Base-by-base conservation (phyloP, 1,284 basidiomycete genomes). In the Cryptococcus sp. region DNA sequence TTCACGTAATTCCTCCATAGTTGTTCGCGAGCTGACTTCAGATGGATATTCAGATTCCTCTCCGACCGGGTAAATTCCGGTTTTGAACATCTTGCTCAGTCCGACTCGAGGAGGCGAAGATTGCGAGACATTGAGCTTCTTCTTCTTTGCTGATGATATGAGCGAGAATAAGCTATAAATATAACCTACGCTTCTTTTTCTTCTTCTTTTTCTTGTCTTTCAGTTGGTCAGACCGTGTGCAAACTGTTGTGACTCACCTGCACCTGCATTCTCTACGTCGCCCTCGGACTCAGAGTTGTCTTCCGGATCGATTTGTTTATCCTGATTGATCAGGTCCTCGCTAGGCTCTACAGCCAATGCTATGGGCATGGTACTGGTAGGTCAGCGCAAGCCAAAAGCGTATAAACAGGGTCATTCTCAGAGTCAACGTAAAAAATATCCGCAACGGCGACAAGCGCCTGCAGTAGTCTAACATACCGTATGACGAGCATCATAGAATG, bases 71-170 rank as follows among this genome's bases (percentile, higher is more conserved):
- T 86, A 98, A 48, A 85, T 79, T 37, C 90, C 90, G 69, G 84
- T 84, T 23, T 87, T 83, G 80, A 91, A 98, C 60, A 98, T 82
- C 73, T 93, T 94, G 59, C 88, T 88, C 62, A 98, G 76, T 3
- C 90, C 91, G 23, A 96, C 81, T 15, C 90, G 84, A n/a, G 95
- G 95, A 23, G 96, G 96, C 52, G 94, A 90, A n/a, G 85, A 86
- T 79, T 98, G 95, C 60, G 84, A 62, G 14, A 67, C 65, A 3
- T 62, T 59, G 11, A 68, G 57, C 70, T 81, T 81, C 70, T 80
- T 81, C 82, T 90, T 91, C 78, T 90, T 91, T 41, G 85, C 37
- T 47, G 34, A 8, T 30, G 23, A 23, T 23, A 23, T 23, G 10
- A 13, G 30, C 32, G 14, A 33, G 46, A 45, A 11, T n/a, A 30